Percentiles rank a stretch among this genome's conserved stretches.
These are phyloP conservation scores for Cardiospermum halicacabum DNA, from an alignment of 345 rosid genomes.

Conservation along the genomic window DNA sequence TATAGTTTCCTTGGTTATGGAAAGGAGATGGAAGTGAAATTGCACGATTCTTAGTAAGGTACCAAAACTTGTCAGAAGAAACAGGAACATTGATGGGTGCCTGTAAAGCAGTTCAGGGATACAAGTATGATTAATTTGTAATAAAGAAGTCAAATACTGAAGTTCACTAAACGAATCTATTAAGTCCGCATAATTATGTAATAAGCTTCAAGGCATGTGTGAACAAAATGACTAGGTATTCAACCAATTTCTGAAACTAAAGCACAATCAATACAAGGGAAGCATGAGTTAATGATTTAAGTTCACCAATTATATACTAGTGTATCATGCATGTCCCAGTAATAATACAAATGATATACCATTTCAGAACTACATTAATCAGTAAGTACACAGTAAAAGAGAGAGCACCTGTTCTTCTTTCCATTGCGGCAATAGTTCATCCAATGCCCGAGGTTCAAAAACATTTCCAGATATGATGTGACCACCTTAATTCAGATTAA, in stretches of 20 bases:
- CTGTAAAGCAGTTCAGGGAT: conserved; percentile 36
- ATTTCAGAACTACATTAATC: conserved; percentile 1
- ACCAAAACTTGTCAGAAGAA: conserved; percentile 86
- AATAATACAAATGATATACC: neutral
- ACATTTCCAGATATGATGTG: conserved; percentile 89
- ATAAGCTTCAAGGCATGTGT: neutral
- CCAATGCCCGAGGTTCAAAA: conserved; percentile 78
- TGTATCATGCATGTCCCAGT: neutral
- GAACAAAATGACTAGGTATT: neutral
- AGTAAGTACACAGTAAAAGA: neutral
- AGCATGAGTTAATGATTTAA: neutral
- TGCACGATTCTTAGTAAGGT: conserved; percentile 70
- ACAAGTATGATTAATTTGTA: neutral
- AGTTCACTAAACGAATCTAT: neutral
- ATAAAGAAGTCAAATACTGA: neutral
- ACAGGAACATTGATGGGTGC: conserved; percentile 73
- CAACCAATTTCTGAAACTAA: neutral
- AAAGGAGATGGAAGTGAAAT: conserved; percentile 85
- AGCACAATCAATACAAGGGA: neutral
- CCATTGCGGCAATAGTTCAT: conserved; percentile 93
- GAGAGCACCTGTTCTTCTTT: conserved; percentile 70
- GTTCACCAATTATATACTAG: too few relatives aligned
- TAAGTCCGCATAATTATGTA: neutral
- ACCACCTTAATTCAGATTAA: conserved; percentile 53
- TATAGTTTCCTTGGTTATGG: conserved; percentile 82